phyloP scores from a whole-genome alignment of 73 alveolate species.

The Symbiodinium natans region DNA sequence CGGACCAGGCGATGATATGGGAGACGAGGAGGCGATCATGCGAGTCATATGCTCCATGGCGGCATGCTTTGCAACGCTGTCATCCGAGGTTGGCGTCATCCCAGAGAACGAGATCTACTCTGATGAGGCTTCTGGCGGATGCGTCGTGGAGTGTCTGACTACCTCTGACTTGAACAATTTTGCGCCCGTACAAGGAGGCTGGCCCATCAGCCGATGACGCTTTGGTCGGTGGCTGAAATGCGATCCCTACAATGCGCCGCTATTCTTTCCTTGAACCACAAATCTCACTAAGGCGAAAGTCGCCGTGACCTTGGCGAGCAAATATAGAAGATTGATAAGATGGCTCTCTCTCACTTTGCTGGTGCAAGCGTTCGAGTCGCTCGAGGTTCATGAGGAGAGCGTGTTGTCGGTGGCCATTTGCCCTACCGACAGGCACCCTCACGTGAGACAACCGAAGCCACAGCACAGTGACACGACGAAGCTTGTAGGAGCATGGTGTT shows the following conservation, averaged over 20 bases:
- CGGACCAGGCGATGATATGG: slow-evolving; percentile 91
- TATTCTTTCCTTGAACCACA: no score
- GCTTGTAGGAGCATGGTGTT: slow-evolving; percentile 48
- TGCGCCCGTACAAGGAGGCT: not conserved
- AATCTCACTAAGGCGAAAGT: not conserved
- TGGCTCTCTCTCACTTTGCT: not conserved
- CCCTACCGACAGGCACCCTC: slow-evolving; percentile 44
- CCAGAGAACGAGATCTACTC: slow-evolving; percentile 81
- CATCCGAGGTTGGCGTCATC: slow-evolving; percentile 49
- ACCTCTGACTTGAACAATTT: no score
- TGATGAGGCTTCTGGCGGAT: slow-evolving; percentile 32
- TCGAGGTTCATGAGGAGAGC: slow-evolving; percentile 36
- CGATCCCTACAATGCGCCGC: not conserved
- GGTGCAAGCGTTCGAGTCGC: not conserved
- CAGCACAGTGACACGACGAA: not conserved
- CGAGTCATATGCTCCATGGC: not conserved
- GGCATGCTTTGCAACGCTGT: not conserved
- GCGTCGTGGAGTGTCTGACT: no score
- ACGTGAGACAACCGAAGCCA: not conserved
- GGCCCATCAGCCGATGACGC: not conserved
- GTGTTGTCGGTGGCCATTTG: slow-evolving; percentile 74
- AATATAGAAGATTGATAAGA: not conserved
- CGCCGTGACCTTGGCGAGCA: not conserved
- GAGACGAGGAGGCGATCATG: slow-evolving; percentile 46
- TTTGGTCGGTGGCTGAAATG: not conserved